Evolutionary conservation across 108 stramenopile genomes (phyloP).

Genomic region (Mediolabrus comicus): DNA sequence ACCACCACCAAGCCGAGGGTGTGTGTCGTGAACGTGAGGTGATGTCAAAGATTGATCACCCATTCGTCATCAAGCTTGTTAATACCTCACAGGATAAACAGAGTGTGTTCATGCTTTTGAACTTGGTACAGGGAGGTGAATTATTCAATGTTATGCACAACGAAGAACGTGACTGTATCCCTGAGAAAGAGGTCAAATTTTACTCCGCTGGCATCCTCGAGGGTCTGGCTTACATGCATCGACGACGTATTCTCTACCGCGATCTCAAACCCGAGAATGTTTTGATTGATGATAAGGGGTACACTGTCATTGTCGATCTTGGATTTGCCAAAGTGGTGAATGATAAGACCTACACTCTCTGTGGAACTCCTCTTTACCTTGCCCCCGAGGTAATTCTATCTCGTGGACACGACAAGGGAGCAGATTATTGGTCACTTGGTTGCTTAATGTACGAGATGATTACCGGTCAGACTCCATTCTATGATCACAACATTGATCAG

Average conservation of each 20-base stretch:
- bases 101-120: slow-evolving; percentile 59
- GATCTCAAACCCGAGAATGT: slow-evolving; percentile 94
- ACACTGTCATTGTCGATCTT: slow-evolving; percentile 89
- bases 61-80: slow-evolving; percentile 86
- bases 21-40: slow-evolving; percentile 64
- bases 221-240: slow-evolving; percentile 80
- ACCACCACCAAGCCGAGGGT: slow-evolving; percentile 72
- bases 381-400: slow-evolving; percentile 80
- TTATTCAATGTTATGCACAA: slow-evolving; percentile 72
- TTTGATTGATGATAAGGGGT: slow-evolving; percentile 83
- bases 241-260: slow-evolving; percentile 70
- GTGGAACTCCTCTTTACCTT: slow-evolving; percentile 92
- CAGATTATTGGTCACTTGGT: slow-evolving; percentile 90
- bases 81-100: slow-evolving; percentile 78
- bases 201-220: slow-evolving; percentile 69
- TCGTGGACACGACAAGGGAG: slow-evolving; percentile 77
- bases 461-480: slow-evolving; percentile 76
- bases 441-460: slow-evolving; percentile 90
- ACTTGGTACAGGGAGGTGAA: slow-evolving; percentile 86
- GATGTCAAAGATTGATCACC: slow-evolving; percentile 81
- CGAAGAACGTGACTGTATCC: slow-evolving; percentile 43
- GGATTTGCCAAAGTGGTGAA: slow-evolving; percentile 88
- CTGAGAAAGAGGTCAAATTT: slow-evolving; percentile 62
- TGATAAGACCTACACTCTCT: slow-evolving; percentile 92
- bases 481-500: slow-evolving; percentile 79